phyloP scores from a whole-genome alignment of 2,329 filamentous ascomycete genomes.

The Periconia macrospinosa region DNA sequence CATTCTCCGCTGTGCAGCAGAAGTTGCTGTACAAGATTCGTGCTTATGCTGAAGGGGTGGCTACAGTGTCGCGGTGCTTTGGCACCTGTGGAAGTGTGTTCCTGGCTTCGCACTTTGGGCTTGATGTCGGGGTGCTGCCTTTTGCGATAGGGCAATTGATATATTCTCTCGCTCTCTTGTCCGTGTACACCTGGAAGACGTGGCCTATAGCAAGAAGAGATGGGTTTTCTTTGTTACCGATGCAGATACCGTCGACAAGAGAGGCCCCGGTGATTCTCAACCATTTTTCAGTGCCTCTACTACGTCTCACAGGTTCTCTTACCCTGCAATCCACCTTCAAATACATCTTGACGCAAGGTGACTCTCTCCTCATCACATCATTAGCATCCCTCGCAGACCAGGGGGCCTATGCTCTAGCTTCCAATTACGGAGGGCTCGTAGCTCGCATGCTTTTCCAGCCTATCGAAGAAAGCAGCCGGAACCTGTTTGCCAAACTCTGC shows the following conservation, averaged over 20 bases:
- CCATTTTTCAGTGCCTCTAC: constrained; percentile 68
- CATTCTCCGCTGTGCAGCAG: constrained; percentile 85
- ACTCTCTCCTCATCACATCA: constrained; percentile 81
- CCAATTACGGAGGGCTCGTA: constrained; percentile 86
- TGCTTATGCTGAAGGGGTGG: constrained; percentile 79
- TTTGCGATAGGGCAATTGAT: constrained; percentile 85
- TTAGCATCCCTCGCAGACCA: constrained; percentile 79
- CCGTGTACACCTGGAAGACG: constrained; percentile 70
- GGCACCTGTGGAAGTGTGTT: constrained; percentile 72
- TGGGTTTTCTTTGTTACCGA: constrained; percentile 69
- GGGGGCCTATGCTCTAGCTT: constrained; percentile 88
- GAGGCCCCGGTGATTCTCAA: constrained; percentile 21
- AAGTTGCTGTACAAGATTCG: constrained; percentile 78
- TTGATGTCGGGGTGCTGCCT: constrained; percentile 74
- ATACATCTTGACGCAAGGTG: constrained; percentile 90
- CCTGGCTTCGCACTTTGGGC: constrained; percentile 57
- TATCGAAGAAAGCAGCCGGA: constrained; percentile 89
- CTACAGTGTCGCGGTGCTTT: constrained; percentile 76
- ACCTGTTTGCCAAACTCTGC: constrained; percentile 83
- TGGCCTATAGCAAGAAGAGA: constrained; percentile 56
- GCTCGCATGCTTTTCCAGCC: constrained; percentile 92
- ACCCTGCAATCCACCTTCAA: constrained; percentile 89
- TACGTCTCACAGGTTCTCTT: constrained; percentile 76
- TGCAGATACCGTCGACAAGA: constrained; percentile 42
- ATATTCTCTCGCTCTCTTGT: constrained; percentile 70